Conservation (phyloP, 768 basidiomycete species). For the Gyrodon lividus region DNA sequence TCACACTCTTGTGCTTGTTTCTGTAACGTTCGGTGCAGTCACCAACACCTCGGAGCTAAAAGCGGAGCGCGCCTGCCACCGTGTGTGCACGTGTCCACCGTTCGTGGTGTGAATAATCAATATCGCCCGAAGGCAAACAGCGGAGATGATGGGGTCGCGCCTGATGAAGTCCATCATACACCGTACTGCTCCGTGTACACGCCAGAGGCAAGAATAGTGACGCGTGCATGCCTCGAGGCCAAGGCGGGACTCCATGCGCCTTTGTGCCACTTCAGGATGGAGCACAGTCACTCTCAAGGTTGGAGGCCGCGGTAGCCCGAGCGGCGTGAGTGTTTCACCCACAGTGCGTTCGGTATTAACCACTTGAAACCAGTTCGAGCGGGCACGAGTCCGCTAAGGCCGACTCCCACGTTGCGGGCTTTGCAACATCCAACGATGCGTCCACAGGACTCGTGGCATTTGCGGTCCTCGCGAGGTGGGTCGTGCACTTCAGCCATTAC, state of each 20-base stretch:
- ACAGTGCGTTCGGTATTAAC: no score
- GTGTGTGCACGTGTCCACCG: neutral
- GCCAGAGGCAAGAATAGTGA: constrained; percentile 6
- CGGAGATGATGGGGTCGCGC: constrained; percentile 17
- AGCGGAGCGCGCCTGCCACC: neutral
- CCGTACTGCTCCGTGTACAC: neutral
- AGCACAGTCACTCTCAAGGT: neutral
- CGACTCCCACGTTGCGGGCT: constrained; percentile 9
- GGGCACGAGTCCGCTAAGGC: neutral
- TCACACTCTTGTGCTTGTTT: neutral
- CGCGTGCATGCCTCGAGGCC: constrained; percentile 15
- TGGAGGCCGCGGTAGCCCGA: constrained; percentile 15
- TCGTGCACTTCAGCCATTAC: neutral
- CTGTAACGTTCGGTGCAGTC: neutral
- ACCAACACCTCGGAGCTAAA: neutral
- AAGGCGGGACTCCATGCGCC: constrained; percentile 3
- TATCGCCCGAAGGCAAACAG: constrained; percentile 7
- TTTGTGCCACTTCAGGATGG: neutral
- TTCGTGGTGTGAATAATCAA: constrained; percentile 3
- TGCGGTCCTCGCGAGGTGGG: neutral
- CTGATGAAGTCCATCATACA: neutral
- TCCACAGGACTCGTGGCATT: neutral
- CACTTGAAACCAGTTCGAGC: no score
- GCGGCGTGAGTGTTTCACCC: neutral
- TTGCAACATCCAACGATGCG: neutral